These are phyloP conservation scores for Adiantum capillusveneris DNA, from an alignment of 75 land plant genomes.

Conservation along the genomic window DNA sequence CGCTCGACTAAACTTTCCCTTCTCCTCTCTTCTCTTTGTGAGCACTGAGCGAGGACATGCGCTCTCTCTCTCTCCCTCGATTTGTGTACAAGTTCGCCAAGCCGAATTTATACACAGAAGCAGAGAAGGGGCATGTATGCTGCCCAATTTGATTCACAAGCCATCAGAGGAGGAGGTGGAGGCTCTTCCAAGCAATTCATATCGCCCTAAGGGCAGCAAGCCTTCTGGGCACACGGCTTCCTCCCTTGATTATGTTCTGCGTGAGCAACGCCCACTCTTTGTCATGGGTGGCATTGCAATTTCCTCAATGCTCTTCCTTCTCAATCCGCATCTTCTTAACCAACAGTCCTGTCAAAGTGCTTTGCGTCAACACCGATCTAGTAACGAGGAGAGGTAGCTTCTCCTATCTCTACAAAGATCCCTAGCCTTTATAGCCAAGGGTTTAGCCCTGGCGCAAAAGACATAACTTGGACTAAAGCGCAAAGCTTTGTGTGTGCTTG, in stretches of 20 bases:
- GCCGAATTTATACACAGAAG: too few relatives aligned
- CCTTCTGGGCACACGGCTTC: constrained; percentile 6
- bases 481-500: constrained; percentile 62
- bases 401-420: background rate
- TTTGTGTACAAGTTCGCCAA: too few relatives aligned
- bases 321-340: constrained; percentile 21
- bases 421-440: background rate
- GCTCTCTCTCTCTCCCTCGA: too few relatives aligned
- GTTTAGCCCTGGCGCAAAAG: constrained; percentile 38
- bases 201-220: constrained; percentile 19
- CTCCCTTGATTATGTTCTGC: constrained; percentile 50
- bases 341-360: background rate
- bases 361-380: background rate
- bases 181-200: background rate
- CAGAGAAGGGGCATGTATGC: background rate
- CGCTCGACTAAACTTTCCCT: too few relatives aligned
- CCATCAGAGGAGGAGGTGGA: constrained; percentile 11
- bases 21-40: too few relatives aligned
- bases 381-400: background rate
- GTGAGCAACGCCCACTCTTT: constrained; percentile 81
- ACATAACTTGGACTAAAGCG: constrained; percentile 79
- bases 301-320: constrained; percentile 53
- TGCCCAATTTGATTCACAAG: constrained; percentile 18
- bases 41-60: too few relatives aligned
- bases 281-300: constrained; percentile 62